These are phyloP conservation scores for Maudiozyma serrabonitensis DNA, from an alignment of 805 yeast species.

Conservation along the genomic window DNA sequence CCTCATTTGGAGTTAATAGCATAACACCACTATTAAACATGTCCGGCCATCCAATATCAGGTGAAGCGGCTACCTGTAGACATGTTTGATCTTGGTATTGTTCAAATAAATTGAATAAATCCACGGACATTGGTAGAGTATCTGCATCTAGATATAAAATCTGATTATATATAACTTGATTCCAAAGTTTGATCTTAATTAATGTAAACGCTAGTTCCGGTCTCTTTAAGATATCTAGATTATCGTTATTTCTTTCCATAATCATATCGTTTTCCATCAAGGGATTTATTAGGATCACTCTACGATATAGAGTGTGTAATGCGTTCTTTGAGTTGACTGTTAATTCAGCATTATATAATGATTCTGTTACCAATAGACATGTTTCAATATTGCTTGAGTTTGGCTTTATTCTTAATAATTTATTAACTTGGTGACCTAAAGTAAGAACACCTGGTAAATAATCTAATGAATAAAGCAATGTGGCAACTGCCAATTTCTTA, in stretches of 20 bases:
- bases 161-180: slow-evolving; percentile 33
- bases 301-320: slow-evolving; percentile 17
- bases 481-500: slow-evolving; percentile 12
- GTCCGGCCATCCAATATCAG: slow-evolving; percentile 91
- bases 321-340: slow-evolving; percentile 11
- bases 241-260: slow-evolving; percentile 15
- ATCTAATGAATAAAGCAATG: slow-evolving; percentile 40
- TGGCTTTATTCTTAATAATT: slow-evolving; percentile 7
- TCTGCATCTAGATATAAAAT: slow-evolving; percentile 59
- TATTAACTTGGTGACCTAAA: slow-evolving; percentile 33
- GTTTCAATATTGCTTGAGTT: slow-evolving; percentile 2
- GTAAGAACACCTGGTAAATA: slow-evolving; percentile 53
- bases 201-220: slow-evolving; percentile 45
- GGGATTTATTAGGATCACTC: slow-evolving; percentile 22
- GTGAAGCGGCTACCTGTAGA: slow-evolving; percentile 40
- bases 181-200: slow-evolving; percentile 43
- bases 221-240: slow-evolving; percentile 33
- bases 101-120: slow-evolving; percentile 17
- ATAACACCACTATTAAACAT: slow-evolving; percentile 76
- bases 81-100: slow-evolving; percentile 15
- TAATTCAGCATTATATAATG: slow-evolving; percentile 12
- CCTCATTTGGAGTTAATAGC: slow-evolving; percentile 42
- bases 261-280: slow-evolving; percentile 13
- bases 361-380: slow-evolving; percentile 16
- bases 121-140: slow-evolving; percentile 37